Conservation (phyloP, 2,329 filamentous ascomycete genomes). For the Colletotrichum camelliae region DNA sequence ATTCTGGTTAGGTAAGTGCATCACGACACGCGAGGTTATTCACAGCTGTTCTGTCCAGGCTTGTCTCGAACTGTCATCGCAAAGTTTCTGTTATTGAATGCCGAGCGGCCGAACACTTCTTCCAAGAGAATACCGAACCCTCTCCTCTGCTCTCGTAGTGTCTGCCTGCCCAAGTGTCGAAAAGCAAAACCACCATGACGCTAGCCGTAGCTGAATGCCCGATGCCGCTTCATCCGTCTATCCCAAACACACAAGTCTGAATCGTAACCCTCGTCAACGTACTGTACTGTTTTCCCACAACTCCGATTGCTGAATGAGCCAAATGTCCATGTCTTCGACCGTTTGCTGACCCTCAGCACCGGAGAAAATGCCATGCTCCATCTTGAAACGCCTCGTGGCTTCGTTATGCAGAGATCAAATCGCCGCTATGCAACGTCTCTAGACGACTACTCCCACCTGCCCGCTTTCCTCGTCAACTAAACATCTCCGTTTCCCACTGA, state of each 20-base stretch:
- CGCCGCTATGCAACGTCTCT: slow-evolving; percentile 1
- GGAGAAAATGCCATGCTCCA: neutral
- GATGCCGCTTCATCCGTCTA: slow-evolving; percentile 2
- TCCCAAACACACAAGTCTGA: neutral
- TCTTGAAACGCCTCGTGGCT: slow-evolving; percentile 20
- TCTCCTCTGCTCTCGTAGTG: neutral
- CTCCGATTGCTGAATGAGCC: neutral
- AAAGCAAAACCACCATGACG: neutral
- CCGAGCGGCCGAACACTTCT: neutral
- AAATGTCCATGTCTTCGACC: neutral
- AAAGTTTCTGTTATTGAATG: neutral
- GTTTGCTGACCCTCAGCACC: neutral
- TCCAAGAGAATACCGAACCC: neutral
- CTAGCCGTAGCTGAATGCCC: neutral
- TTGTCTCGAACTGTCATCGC: neutral
- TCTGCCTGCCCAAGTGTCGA: too few relatives aligned
- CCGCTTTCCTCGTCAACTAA: slow-evolving; percentile 23
- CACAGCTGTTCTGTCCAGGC: neutral
- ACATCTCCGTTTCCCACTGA: slow-evolving; percentile 42
- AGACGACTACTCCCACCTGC: slow-evolving; percentile 22
- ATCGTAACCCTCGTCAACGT: neutral
- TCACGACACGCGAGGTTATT: neutral
- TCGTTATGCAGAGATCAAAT: slow-evolving; percentile 19
- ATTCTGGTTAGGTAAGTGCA: neutral
- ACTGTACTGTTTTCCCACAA: neutral